Percentiles rank a stretch among this genome's conserved stretches.
phyloP scores from a whole-genome alignment of 1,284 basidiomycete genomes.

The Cutaneotrichosporon sp. region DNA sequence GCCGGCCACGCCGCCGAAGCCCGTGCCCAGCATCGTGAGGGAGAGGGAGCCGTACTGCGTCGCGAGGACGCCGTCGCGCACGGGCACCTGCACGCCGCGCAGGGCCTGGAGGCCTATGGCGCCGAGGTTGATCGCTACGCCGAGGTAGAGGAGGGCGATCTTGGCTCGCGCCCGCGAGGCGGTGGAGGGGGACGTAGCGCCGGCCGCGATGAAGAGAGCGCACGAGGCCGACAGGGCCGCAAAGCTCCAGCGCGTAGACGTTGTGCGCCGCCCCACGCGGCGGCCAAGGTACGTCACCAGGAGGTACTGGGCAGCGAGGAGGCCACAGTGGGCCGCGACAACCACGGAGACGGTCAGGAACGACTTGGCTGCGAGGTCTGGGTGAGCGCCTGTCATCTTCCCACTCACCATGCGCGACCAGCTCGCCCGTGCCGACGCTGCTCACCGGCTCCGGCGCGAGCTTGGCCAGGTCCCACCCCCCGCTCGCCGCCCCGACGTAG shows the following conservation, averaged over 20 bases:
- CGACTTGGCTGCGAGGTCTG: not conserved
- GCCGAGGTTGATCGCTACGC: slow-evolving; percentile 26
- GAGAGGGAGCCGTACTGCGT: slow-evolving; percentile 37
- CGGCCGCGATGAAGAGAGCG: slow-evolving; percentile 25
- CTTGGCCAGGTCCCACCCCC: slow-evolving; percentile 27
- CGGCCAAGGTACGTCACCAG: not conserved
- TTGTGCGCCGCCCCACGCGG: not conserved
- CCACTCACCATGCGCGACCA: no score
- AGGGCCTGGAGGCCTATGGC: slow-evolving; percentile 9
- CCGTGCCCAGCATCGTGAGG: slow-evolving; percentile 30
- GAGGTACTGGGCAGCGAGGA: no score
- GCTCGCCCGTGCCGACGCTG: not conserved
- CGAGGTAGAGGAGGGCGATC: slow-evolving; percentile 35
- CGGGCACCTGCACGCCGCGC: slow-evolving; percentile 3
- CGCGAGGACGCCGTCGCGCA: not conserved
- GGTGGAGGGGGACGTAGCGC: slow-evolving; percentile 20
- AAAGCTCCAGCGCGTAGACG: not conserved
- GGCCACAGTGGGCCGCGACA: slow-evolving; percentile 16
- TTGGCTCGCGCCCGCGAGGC: slow-evolving; percentile 17
- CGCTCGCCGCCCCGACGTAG: slow-evolving; percentile 37
- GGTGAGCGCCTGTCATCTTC: no score
- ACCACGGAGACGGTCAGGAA: slow-evolving; percentile 32
- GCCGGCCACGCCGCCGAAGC: not conserved
- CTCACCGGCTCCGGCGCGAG: not conserved
- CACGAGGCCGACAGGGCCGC: slow-evolving; percentile 12